Evolutionary conservation across 345 rosid genomes (phyloP).

Genomic region (Anastatica hierochuntica): DNA sequence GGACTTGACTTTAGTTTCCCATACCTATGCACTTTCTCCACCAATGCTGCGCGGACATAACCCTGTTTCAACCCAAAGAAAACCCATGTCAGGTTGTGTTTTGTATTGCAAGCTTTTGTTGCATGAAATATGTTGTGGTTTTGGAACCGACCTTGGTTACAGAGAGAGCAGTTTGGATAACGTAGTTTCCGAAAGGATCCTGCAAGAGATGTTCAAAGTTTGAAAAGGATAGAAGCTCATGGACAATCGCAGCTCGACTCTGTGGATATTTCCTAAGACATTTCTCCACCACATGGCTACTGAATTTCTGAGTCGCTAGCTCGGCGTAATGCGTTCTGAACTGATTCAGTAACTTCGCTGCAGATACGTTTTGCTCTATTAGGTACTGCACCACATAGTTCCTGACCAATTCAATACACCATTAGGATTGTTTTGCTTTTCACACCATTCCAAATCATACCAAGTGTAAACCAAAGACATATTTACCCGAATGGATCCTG

Average conservation of each 20-base stretch:
- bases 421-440: background rate
- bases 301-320: constrained; percentile 40
- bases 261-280: constrained; percentile 43
- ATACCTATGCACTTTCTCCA: constrained; percentile 40
- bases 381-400: constrained; percentile 71
- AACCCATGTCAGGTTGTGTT: background rate
- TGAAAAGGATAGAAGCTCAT: constrained; percentile 26
- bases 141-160: constrained; percentile 38
- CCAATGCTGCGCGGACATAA: constrained; percentile 32
- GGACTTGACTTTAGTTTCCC: constrained; percentile 45
- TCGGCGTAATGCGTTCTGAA: constrained; percentile 44
- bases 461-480: too few species aligned
- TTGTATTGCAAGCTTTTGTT: background rate
- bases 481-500: constrained; percentile 71
- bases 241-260: constrained; percentile 40
- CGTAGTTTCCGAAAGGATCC: constrained; percentile 73
- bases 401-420: constrained; percentile 16
- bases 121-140: background rate
- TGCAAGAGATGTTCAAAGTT: constrained; percentile 59
- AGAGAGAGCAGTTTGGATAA: constrained; percentile 56
- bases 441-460: background rate
- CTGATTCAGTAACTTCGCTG: constrained; percentile 26
- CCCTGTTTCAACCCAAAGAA: constrained; percentile 35
- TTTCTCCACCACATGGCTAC: constrained; percentile 57
- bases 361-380: constrained; percentile 40